These are phyloP conservation scores for Paradendryphiella salina DNA, from an alignment of 2,329 filamentous ascomycete species.

Conservation along the genomic window DNA sequence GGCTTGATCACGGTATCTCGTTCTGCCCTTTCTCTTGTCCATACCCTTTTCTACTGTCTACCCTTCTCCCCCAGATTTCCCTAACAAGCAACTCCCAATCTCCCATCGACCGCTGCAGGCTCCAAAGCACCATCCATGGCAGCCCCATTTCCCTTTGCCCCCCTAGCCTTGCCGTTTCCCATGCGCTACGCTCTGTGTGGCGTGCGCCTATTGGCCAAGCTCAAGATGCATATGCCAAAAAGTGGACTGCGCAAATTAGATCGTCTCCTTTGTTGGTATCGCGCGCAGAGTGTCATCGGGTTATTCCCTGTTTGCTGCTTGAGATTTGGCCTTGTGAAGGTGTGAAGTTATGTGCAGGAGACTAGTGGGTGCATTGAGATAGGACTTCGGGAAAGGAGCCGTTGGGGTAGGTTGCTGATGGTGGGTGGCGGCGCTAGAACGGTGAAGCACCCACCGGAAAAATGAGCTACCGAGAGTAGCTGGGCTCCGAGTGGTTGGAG, in stretches of 20 bases:
- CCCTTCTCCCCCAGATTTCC: slow-evolving; percentile 2
- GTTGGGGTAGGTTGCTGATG: background rate
- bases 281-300: slow-evolving; percentile 1
- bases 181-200: background rate
- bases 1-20: background rate
- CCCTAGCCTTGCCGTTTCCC: slow-evolving; percentile 1
- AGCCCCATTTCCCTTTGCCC: background rate
- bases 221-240: background rate
- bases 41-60: background rate
- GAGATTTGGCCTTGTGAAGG: background rate
- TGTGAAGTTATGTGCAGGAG: slow-evolving; percentile 5
- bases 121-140: slow-evolving; percentile 26
- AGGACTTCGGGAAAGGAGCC: background rate
- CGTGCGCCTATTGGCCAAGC: background rate
- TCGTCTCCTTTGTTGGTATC: slow-evolving; percentile 1
- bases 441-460: background rate
- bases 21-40: background rate
- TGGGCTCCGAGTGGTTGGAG: background rate
- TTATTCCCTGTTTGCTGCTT: slow-evolving; percentile 7
- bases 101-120: slow-evolving; percentile 20
- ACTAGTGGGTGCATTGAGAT: background rate
- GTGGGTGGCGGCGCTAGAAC: slow-evolving; percentile 1
- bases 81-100: slow-evolving; percentile 8
- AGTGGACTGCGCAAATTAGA: background rate
- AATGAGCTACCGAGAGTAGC: background rate